Conservation (phyloP, 2,329 filamentous ascomycete genomes). For the Stagonosporopsis vannaccii region DNA sequence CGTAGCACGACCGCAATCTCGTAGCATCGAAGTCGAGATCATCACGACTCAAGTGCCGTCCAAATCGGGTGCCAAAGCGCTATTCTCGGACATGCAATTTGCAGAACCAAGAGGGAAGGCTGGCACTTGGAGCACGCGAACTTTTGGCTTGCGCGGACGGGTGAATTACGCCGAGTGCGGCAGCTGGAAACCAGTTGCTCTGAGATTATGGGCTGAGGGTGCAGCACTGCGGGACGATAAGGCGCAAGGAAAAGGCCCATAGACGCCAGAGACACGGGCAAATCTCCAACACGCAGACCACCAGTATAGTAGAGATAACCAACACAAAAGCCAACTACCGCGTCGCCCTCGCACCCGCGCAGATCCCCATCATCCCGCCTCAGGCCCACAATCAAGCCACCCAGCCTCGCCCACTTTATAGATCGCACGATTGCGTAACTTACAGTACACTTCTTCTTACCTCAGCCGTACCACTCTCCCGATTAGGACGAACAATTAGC, state of each 20-base stretch:
- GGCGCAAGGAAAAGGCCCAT: too few species aligned
- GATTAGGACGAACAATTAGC: background rate
- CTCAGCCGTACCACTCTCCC: background rate
- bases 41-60: background rate
- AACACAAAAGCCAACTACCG: background rate
- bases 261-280: background rate
- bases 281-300: background rate
- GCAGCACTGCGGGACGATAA: background rate
- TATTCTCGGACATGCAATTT: constrained; percentile 1
- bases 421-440: background rate
- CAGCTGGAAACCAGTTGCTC: background rate
- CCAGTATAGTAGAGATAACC: background rate
- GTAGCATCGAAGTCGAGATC: background rate
- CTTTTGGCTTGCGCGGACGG: constrained; percentile 6
- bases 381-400: background rate
- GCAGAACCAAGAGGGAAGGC: background rate
- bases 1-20: background rate
- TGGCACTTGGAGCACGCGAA: background rate
- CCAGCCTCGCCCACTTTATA: background rate
- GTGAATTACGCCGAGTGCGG: background rate
- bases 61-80: background rate
- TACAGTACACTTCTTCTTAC: background rate
- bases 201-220: background rate
- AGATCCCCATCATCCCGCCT: constrained; percentile 1
- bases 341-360: background rate